Evolutionary conservation across 176 grass and related monocot species (phyloP), one percentile per base, ranked within the genome.

Genomic region (Poa pratensis): DNA sequence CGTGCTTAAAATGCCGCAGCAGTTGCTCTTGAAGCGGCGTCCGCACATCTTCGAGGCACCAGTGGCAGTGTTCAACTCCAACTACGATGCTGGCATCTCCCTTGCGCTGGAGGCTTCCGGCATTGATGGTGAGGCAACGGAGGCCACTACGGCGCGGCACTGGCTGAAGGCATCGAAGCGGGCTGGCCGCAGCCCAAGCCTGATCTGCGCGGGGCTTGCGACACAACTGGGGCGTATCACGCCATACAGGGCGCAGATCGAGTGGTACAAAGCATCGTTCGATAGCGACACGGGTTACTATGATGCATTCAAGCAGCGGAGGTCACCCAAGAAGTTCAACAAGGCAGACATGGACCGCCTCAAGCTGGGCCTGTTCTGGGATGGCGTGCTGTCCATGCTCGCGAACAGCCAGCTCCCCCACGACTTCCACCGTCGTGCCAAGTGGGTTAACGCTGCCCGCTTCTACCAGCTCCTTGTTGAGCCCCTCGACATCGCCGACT

Each of bases 391-490:
- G 6, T n/a, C 84, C 57, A 99, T 99, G 97, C 86, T 96, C 3
- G 94, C 92, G 28, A 79, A 87, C 69, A 92, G 94, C 52, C 87
- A 89, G 63, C 85, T 99, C 2, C 97, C 97, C 13, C 87, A 96
- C 0, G 92, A 99, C 50, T 94, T 99, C 84, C 92, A 89, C 68
- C 90, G 85, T 49, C 90, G 97, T 3, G 88, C 87, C 24, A 99
- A 99, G 89, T 99, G 97, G 97, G 94, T 94, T 9, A 99, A 99
- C 0, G 97, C 97, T 6, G 88, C 97, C 3, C 94, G 59, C 23
- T 99, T 99, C 81, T 99, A 99, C 85, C 94, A 86, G 82, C 97
- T 99, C 28, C 90, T 99, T 18, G 88, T 99, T 1, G 97, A 99
- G 80, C 97, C 97, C 1, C 81, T 99, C 1, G 97, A 99, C 82